A percentile compares a stretch with the other conserved stretches of the same genome.
Evolutionary conservation across 257 asterid genomes (phyloP).

Genomic region (Ehretia macrophylla): DNA sequence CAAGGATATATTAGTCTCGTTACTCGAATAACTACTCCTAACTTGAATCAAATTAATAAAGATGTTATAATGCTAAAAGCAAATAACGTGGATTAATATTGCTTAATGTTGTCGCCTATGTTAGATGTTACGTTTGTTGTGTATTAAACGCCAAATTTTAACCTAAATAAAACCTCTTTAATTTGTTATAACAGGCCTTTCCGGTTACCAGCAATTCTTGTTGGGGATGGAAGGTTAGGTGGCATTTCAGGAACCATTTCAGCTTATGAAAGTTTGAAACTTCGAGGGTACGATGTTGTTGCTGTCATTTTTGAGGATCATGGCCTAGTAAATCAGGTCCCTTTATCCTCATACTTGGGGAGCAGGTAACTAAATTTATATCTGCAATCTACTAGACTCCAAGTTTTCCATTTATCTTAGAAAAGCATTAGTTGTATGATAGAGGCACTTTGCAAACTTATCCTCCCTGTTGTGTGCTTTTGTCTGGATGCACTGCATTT

Average conservation of each 20-base stretch:
- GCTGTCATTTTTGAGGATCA: conserved; percentile 87
- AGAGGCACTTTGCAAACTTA: background rate
- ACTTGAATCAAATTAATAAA: too few species aligned
- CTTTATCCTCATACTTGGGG: conserved; percentile 61
- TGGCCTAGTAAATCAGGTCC: conserved; percentile 77
- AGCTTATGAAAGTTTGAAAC: conserved; percentile 80
- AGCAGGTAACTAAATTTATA: conserved; percentile 45
- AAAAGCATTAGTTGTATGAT: conserved; percentile 10
- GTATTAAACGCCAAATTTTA: too few species aligned
- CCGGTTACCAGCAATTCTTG: conserved; percentile 90
- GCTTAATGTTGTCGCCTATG: too few species aligned
- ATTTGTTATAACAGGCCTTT: conserved; percentile 59
- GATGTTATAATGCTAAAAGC: too few species aligned
- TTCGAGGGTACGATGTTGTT: conserved; percentile 90
- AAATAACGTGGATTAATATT: too few species aligned
- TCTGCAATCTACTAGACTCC: background rate
- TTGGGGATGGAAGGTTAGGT: conserved; percentile 95
- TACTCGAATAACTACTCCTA: too few species aligned
- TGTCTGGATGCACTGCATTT: background rate
- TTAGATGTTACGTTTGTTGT: too few species aligned
- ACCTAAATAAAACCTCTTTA: conserved; percentile 10
- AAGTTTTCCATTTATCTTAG: conserved; percentile 11
- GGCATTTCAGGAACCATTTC: conserved; percentile 98
- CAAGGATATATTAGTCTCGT: too few species aligned
- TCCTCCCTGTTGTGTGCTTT: conserved; percentile 2